phyloP scores from a whole-genome alignment of 768 basidiomycete species.

The Coprinellus micaceus region DNA sequence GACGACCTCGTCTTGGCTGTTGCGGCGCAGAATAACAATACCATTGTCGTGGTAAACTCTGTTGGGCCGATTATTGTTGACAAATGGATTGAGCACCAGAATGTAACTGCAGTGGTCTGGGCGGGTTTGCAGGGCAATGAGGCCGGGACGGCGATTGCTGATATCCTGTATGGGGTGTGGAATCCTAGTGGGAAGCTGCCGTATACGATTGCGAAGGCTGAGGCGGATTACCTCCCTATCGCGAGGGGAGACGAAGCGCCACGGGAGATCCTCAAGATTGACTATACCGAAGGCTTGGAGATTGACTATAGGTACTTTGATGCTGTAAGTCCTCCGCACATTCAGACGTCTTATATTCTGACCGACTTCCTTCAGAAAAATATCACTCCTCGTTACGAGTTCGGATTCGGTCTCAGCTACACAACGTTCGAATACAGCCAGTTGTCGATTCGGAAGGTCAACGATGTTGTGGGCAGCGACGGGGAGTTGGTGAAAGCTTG shows the following conservation, averaged over 20 bases:
- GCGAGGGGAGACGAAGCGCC: conserved; percentile 31
- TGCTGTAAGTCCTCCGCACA: conserved; percentile 40
- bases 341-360: not conserved
- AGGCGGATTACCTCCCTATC: conserved; percentile 54
- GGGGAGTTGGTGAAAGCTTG: conserved; percentile 43
- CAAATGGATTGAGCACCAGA: conserved; percentile 69
- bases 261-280: conserved; percentile 31
- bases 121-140: conserved; percentile 68
- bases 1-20: conserved; percentile 70
- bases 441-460: conserved; percentile 45
- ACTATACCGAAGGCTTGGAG: conserved; percentile 37
- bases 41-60: conserved; percentile 65
- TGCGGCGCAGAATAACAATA: conserved; percentile 63
- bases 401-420: conserved; percentile 89
- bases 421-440: conserved; percentile 72
- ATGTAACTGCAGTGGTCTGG: conserved; percentile 68
- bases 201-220: conserved; percentile 67
- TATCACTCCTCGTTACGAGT: conserved; percentile 80
- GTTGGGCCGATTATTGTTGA: conserved; percentile 59
- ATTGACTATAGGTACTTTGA: conserved; percentile 78
- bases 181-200: conserved; percentile 70
- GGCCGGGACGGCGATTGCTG: conserved; percentile 65
- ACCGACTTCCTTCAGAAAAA: conserved; percentile 40
- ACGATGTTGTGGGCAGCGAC: conserved; percentile 33
- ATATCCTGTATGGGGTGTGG: conserved; percentile 65